These are phyloP conservation scores for Smallanthus sonchifolius DNA, from an alignment of 129 eudicot genomes.

Conservation along the genomic window DNA sequence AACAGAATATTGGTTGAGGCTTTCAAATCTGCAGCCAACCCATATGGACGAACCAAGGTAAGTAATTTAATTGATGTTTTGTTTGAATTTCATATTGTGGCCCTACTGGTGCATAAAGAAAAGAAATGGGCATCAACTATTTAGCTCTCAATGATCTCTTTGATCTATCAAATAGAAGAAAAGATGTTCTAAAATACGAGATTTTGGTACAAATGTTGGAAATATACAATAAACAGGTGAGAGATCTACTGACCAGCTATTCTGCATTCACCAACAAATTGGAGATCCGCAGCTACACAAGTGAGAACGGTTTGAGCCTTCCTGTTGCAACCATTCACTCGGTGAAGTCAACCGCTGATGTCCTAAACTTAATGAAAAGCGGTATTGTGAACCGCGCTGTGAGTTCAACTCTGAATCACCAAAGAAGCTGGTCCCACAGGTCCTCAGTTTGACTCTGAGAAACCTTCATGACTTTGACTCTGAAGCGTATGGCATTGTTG, in stretches of 20 bases:
- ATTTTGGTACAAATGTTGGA: slow-evolving; percentile 83
- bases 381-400: slow-evolving; percentile 72
- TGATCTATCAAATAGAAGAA: slow-evolving; percentile 54
- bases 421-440: slow-evolving; percentile 87
- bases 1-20: slow-evolving; percentile 58
- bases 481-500: slow-evolving; percentile 39
- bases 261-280: slow-evolving; percentile 35
- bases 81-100: slow-evolving; percentile 45
- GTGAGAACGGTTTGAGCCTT: slow-evolving; percentile 44
- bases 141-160: too few relatives aligned
- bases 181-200: slow-evolving; percentile 53
- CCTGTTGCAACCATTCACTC: slow-evolving; percentile 62
- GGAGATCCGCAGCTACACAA: slow-evolving; percentile 59
- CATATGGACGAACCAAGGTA: slow-evolving; percentile 94
- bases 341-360: slow-evolving; percentile 64
- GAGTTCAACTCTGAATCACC: slow-evolving; percentile 57
- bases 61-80: slow-evolving; percentile 17
- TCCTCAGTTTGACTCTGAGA: slow-evolving; percentile 7
- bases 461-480: slow-evolving; percentile 49
- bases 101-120: slow-evolving; percentile 49
- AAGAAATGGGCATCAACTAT: slow-evolving; percentile 70
- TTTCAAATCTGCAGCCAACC: slow-evolving; percentile 67
- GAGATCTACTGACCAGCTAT: slow-evolving; percentile 73
- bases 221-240: slow-evolving; percentile 79
- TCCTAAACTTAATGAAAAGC: slow-evolving; percentile 52